Evolutionary conservation across 2,329 filamentous ascomycete genomes (phyloP), one percentile per base, ranked within the genome.

Genomic region (Sphaerulina vaccinii): DNA sequence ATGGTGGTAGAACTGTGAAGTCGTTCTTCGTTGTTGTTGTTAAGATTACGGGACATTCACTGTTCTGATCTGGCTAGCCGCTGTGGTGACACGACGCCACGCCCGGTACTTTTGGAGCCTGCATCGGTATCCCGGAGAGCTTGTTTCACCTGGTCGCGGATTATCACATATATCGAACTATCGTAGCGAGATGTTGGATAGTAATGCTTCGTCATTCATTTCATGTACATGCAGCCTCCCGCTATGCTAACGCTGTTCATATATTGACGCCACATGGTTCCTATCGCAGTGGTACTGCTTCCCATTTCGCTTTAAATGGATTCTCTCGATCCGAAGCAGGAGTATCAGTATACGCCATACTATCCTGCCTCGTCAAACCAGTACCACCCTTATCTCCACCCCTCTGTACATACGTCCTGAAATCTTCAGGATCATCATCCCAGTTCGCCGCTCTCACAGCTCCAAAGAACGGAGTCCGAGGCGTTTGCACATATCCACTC

Each of bases 281-380:
- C 40, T 37, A 58, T 46, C 51, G 51, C 23, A 56, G 38, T 11
- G 56, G 49, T 18, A 56, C 51, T 38, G 58, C 47, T 35, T 60
- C 58, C 58, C 58, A 60, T 21, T 58, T 60, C 29, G 45, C 40
- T 41, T 57, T 57, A 40, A 58, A 60, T 2, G 56, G 56, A 16
- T 58, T 56, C 38, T 52, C 51, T 33, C 35, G 33, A 36, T 60
- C 58, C 10, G 53, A 57, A 1, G 56, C 56, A 6, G 58, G 58
- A 7, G 58, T 60, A 10, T 60, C 58, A 10, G 50, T 56, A 41
- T 58, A 60, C n/a, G 56, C n/a, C 38, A 56, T 56, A n/a, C 57
- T 47, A 27, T 19, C 48, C 21, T 36, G 47, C 27, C n/a, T 41
- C n/a, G 22, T 32, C 32, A 15, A 36, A 29, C n/a, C n/a, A n/a